Conservation (phyloP, 2,329 filamentous ascomycete species). For the Epichloe baconii region DNA sequence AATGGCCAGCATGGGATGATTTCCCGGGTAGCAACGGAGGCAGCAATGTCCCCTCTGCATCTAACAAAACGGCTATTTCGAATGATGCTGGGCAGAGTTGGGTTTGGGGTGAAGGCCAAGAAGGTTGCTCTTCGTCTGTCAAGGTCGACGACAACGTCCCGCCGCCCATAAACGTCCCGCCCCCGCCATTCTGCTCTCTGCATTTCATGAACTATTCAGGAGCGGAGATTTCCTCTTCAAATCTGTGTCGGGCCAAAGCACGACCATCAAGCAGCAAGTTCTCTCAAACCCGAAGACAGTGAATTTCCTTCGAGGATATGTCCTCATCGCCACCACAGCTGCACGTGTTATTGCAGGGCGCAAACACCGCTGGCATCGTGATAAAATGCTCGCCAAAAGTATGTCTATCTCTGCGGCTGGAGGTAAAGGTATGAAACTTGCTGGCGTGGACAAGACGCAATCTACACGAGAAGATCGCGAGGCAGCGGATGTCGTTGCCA, state of each 20-base stretch:
- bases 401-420: constrained; percentile 76
- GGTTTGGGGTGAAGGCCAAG: constrained; percentile 36
- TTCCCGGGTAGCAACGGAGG: constrained; percentile 16
- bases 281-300: constrained; percentile 49
- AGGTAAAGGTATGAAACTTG: constrained; percentile 81
- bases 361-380: constrained; percentile 80
- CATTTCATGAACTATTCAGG: constrained; percentile 60
- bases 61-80: constrained; percentile 8
- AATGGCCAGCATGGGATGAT: constrained; percentile 41
- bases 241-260: constrained; percentile 44
- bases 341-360: constrained; percentile 76
- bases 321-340: constrained; percentile 52
- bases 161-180: constrained; percentile 78
- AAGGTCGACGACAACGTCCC: constrained; percentile 22
- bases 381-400: constrained; percentile 69
- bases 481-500: constrained; percentile 59
- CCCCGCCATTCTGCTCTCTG: constrained; percentile 70
- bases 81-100: constrained; percentile 22
- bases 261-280: constrained; percentile 47
- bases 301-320: constrained; percentile 50
- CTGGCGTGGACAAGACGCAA: constrained; percentile 73
- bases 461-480: constrained; percentile 74
- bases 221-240: constrained; percentile 55
- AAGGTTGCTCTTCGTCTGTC: constrained; percentile 13
- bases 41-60: constrained; percentile 9